Conservation (phyloP, 139 green algal genomes). For the Picochlorum sp. region DNA sequence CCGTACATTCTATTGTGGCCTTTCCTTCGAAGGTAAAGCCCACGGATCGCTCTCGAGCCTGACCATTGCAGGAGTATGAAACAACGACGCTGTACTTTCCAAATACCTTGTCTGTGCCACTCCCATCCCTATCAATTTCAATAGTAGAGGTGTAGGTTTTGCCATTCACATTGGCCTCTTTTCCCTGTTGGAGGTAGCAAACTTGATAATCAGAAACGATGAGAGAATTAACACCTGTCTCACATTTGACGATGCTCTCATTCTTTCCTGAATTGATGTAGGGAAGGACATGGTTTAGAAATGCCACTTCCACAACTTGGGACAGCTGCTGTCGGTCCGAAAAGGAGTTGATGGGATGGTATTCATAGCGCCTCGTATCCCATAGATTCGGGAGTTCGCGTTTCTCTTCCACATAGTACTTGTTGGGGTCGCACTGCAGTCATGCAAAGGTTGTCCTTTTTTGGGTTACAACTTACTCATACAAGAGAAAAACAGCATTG, state of each 20-base stretch:
- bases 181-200: neutral
- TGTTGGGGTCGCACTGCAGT: neutral
- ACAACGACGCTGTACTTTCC: neutral
- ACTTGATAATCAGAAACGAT: neutral
- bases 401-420: neutral
- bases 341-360: neutral
- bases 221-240: neutral
- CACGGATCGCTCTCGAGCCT: neutral
- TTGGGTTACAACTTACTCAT: constrained; percentile 1
- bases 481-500: neutral
- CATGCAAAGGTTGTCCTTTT: neutral
- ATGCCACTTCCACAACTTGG: neutral
- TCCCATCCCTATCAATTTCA: neutral
- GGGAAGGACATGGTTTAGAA: neutral
- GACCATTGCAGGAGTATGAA: neutral
- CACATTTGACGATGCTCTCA: neutral
- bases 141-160: neutral
- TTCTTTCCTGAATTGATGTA: neutral
- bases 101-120: neutral
- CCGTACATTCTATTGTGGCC: neutral
- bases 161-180: neutral
- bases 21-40: neutral
- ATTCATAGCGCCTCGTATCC: neutral
- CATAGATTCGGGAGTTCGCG: neutral
- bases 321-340: neutral